These are phyloP conservation scores for Polygonum aviculare DNA, from an alignment of 148 eudicot species.

Conservation along the genomic window DNA sequence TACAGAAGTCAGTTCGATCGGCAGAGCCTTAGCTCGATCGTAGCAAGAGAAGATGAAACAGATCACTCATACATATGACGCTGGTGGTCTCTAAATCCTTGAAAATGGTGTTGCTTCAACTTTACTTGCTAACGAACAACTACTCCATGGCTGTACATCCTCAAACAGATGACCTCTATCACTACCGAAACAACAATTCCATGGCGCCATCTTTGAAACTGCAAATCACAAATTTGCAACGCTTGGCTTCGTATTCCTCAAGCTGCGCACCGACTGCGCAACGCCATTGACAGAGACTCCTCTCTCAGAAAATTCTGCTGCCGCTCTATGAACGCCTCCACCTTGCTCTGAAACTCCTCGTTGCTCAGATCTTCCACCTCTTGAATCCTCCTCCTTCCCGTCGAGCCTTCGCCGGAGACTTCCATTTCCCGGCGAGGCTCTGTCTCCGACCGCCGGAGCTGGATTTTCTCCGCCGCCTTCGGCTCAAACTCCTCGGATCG, in stretches of 20 bases:
- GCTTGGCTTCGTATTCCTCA: background rate
- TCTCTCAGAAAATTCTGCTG: conserved; percentile 34
- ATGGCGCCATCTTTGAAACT: background rate
- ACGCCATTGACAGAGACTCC: conserved; percentile 10
- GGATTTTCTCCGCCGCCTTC: background rate
- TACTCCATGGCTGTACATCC: background rate
- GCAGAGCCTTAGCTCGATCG: background rate
- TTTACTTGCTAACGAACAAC: background rate
- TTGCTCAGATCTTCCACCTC: conserved; percentile 47
- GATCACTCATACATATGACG: background rate
- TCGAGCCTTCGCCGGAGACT: background rate
- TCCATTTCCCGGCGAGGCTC: conserved; percentile 20
- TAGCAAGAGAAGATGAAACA: background rate
- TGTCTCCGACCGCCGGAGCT: conserved; percentile 12
- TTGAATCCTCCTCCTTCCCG: conserved; percentile 8
- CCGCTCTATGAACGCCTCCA: conserved; percentile 52
- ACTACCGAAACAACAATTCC: background rate
- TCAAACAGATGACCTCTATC: background rate
- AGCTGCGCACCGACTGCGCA: background rate
- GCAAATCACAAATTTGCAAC: background rate
- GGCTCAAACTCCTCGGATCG: conserved; percentile 5
- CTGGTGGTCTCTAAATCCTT: background rate
- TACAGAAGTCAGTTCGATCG: background rate
- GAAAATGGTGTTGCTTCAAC: background rate
- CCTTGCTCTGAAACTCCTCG: conserved; percentile 53